A percentile compares a stretch with the other conserved stretches of the same genome.
Evolutionary conservation across 257 asterid species (phyloP).

Genomic region (Fraxinus quadrangulata): DNA sequence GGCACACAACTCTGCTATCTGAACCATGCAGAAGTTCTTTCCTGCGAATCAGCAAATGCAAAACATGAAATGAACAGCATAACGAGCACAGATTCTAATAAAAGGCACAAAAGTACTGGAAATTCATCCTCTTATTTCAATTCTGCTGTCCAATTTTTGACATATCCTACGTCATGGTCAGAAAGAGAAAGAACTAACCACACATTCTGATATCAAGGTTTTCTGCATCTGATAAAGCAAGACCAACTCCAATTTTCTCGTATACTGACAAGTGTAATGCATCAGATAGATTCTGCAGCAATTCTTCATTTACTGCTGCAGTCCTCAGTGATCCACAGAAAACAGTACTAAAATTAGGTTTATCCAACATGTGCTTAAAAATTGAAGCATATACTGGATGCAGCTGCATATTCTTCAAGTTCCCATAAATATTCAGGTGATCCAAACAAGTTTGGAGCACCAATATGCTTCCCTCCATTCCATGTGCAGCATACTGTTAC

Average conservation of each 20-base stretch:
- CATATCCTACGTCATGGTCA: constrained; percentile 9
- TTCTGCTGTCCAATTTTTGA: constrained; percentile 13
- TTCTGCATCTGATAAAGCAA: constrained; percentile 83
- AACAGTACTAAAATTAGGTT: constrained; percentile 79
- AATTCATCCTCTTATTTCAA: background rate
- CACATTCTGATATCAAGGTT: constrained; percentile 63
- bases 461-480: constrained; percentile 79
- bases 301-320: constrained; percentile 59
- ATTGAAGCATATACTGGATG: constrained; percentile 68
- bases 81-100: background rate
- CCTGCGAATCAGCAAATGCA: constrained; percentile 55
- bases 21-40: constrained; percentile 79
- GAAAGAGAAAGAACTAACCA: constrained; percentile 55
- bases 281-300: constrained; percentile 63
- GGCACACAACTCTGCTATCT: constrained; percentile 65
- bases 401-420: constrained; percentile 58
- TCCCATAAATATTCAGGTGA: constrained; percentile 58
- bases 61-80: constrained; percentile 17
- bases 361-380: constrained; percentile 68
- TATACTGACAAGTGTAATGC: constrained; percentile 58
- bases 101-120: background rate
- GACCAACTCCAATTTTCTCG: constrained; percentile 85
- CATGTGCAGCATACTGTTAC: constrained; percentile 60
- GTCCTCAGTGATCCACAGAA: constrained; percentile 63
- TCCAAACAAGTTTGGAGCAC: constrained; percentile 73